Percentiles rank a stretch among this genome's conserved stretches.
Conservation (phyloP, 2,329 filamentous ascomycete genomes). For the Xylaria sp. region DNA sequence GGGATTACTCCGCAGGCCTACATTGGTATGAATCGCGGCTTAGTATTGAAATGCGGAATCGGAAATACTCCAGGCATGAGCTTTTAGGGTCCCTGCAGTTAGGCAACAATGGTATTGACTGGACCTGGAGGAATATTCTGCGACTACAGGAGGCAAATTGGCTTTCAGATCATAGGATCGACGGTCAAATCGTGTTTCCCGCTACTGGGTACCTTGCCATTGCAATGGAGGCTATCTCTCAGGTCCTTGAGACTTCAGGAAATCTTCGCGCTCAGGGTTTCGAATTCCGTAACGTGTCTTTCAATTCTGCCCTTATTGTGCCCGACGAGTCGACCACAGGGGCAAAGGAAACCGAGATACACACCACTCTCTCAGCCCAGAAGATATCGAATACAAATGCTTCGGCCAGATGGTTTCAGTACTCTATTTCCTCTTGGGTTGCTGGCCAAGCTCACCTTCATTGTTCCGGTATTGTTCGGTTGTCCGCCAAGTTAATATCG, state of each 20-base stretch:
- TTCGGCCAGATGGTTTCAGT: constrained; percentile 36
- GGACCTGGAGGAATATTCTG: constrained; percentile 30
- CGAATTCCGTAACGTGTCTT: constrained; percentile 16
- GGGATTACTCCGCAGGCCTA: constrained; percentile 6
- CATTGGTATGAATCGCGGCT: constrained; percentile 46
- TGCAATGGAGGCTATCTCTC: constrained; percentile 10
- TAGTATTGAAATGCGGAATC: constrained; percentile 42
- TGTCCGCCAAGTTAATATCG: neutral
- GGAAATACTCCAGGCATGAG: constrained; percentile 51
- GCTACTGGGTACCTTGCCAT: constrained; percentile 22
- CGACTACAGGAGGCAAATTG: neutral
- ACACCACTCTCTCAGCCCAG: constrained; percentile 27
- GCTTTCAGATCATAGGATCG: constrained; percentile 23
- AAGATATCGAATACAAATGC: constrained; percentile 14
- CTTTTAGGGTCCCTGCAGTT: constrained; percentile 50
- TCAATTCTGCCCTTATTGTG: constrained; percentile 13
- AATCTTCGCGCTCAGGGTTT: neutral
- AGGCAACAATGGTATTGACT: constrained; percentile 36
- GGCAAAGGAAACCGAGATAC: constrained; percentile 12
- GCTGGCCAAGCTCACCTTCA: constrained; percentile 21
- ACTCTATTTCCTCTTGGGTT: constrained; percentile 36
- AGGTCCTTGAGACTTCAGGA: neutral
- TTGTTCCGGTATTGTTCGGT: constrained; percentile 35
- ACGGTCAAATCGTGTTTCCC: constrained; percentile 15
- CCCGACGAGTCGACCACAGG: constrained; percentile 5